phyloP scores from a whole-genome alignment of 305 asterid species.

The Euphrasia arctica region DNA sequence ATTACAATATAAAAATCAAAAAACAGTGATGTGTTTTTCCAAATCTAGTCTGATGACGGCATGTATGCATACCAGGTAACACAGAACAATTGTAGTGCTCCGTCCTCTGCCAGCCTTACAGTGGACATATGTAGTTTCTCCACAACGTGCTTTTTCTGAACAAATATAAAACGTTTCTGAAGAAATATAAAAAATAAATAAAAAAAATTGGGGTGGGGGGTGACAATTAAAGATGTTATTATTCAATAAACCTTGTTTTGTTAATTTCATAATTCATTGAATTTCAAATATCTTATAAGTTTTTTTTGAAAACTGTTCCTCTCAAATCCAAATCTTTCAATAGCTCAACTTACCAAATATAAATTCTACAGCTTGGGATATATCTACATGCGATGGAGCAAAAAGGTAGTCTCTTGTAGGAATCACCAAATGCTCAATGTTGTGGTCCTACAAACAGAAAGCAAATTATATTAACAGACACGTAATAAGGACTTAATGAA shows the following conservation, averaged over 20 bases:
- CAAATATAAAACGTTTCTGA: neutral
- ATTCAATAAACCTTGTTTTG: neutral
- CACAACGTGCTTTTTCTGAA: constrained; percentile 54
- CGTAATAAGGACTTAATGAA: neutral
- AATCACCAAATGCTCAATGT: constrained; percentile 75
- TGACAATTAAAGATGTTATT: neutral
- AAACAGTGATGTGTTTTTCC: neutral
- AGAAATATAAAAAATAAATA: neutral
- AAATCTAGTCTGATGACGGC: constrained; percentile 8
- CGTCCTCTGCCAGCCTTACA: constrained; percentile 96
- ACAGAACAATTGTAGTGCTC: constrained; percentile 85
- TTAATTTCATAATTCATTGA: neutral
- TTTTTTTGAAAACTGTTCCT: neutral
- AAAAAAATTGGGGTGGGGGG: neutral
- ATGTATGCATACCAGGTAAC: constrained; percentile 59
- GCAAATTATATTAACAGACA: constrained; percentile 21
- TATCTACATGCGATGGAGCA: constrained; percentile 75
- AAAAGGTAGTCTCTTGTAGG: constrained; percentile 95
- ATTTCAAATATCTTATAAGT: neutral
- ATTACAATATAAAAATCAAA: neutral
- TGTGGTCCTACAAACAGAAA: constrained; percentile 47
- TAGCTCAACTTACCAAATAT: constrained; percentile 47
- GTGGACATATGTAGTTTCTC: constrained; percentile 74
- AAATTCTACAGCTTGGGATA: constrained; percentile 73
- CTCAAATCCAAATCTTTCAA: neutral